Evolutionary conservation across 2,329 filamentous ascomycete genomes (phyloP).

Genomic region (Grosmannia penicillata): DNA sequence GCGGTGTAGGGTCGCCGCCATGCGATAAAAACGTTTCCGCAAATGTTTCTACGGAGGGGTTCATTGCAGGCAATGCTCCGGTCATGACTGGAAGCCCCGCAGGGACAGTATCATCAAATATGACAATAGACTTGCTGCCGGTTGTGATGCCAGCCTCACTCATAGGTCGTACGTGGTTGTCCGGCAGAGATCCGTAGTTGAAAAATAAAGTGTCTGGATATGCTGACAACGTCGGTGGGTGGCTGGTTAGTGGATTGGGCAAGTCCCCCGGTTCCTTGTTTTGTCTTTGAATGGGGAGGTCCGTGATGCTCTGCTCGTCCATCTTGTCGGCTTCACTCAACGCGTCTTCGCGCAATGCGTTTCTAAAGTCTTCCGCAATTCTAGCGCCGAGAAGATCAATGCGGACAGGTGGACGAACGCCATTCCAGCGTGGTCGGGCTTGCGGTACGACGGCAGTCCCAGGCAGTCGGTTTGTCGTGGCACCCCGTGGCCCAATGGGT

Average conservation of each 20-base stretch:
- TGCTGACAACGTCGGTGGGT: too few relatives aligned
- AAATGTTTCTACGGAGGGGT: slow-evolving; percentile 36
- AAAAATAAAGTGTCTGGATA: too few relatives aligned
- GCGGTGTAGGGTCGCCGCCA: slow-evolving; percentile 41
- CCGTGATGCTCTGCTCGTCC: not conserved
- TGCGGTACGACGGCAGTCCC: slow-evolving; percentile 47
- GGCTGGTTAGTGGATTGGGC: too few relatives aligned
- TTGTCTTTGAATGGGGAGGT: slow-evolving; percentile 7
- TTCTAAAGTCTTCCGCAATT: slow-evolving; percentile 64
- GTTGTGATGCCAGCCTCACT: slow-evolving; percentile 50
- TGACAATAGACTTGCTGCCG: slow-evolving; percentile 83
- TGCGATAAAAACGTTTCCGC: slow-evolving; percentile 33
- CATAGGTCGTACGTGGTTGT: slow-evolving; percentile 19
- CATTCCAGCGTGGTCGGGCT: slow-evolving; percentile 26
- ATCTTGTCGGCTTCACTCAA: slow-evolving; percentile 7
- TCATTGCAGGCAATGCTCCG: slow-evolving; percentile 27
- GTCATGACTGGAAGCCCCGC: slow-evolving; percentile 36
- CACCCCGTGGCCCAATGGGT: slow-evolving; percentile 33
- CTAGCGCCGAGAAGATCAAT: slow-evolving; percentile 74
- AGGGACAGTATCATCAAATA: slow-evolving; percentile 55
- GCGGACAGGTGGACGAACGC: slow-evolving; percentile 40
- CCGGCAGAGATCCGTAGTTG: too few relatives aligned
- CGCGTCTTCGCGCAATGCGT: slow-evolving; percentile 53
- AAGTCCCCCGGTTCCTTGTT: slow-evolving; percentile 13
- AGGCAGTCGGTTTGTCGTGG: slow-evolving; percentile 42